Base-by-base conservation (phyloP, 2,329 filamentous ascomycete genomes). In the Fusarium devonianum region DNA sequence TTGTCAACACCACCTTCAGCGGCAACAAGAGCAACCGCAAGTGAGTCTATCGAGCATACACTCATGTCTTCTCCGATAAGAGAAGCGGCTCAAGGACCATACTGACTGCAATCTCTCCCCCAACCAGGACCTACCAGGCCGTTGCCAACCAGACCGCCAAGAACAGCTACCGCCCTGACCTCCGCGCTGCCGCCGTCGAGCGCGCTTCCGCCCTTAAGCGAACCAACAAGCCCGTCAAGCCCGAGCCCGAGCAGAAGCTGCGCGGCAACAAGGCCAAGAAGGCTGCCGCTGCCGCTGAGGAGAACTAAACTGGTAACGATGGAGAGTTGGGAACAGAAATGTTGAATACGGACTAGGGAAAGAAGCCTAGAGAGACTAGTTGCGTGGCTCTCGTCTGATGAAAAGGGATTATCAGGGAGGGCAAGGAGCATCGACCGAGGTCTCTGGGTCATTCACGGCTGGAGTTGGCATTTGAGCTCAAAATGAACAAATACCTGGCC, bases 171-270 rank as follows among this genome's bases (percentile, higher is more conserved):
- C 90, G 89, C 68, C 69, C 82, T 69, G 89, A 93, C 73, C 82
- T 92, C 76, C 88, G 88, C 67, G 78, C 83, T 70, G 81, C 81
- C 69, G 92, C 93, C 68, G 87, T 97, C 70, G 81, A 91, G 76
- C 90, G 94, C 71, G 91, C 89, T 72, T 92, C 87, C 69, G 91
- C 92, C 69, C 84, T 96, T 80, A 89, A 87, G 75, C 81, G 82
- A 70, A 86, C 88, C 67, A 89, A 95, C 84, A 83, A 82, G 73
- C 78, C 87, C 66, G 85, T 87, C 78, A 95, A 95, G 87, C 82
- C 87, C 56, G 76, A 79, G 60, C 84, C 84, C 67, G 85, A 86
- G 78, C 72, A 75, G 70, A 95, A 96, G 86, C 80, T 81, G 67
- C 84, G 91, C 71, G 92, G 92, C 67, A 81, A 81, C 65, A 90